Evolutionary conservation across 75 land plant species (phyloP).

Genomic region (Adiantum capillusveneris): DNA sequence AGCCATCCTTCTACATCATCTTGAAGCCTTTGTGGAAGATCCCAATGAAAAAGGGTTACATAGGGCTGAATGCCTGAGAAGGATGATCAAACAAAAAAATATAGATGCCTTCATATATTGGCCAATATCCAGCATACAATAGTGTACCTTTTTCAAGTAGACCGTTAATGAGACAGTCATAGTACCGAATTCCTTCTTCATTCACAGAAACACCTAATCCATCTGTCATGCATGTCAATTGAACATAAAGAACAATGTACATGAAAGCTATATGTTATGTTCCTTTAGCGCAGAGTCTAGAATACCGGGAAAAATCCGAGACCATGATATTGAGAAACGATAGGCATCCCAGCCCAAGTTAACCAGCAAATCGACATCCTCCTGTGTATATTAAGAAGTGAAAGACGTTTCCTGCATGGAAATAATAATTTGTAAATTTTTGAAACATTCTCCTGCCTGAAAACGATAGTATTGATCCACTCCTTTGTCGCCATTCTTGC

Average conservation of each 20-base stretch:
- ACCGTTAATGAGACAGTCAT: constrained; percentile 15
- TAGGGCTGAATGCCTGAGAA: constrained; percentile 26
- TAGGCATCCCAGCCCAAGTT: constrained; percentile 21
- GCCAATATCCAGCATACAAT: background rate
- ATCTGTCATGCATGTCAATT: constrained; percentile 2
- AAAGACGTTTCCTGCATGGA: too few relatives aligned
- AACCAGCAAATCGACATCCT: constrained; percentile 14
- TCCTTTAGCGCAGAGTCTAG: background rate
- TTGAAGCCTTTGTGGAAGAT: constrained; percentile 33
- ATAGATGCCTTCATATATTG: too few relatives aligned
- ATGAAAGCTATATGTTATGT: background rate
- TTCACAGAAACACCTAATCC: constrained; percentile 6
- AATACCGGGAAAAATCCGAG: constrained; percentile 20
- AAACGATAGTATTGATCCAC: constrained; percentile 20
- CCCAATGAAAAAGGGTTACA: constrained; percentile 27
- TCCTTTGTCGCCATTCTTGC: constrained; percentile 12
- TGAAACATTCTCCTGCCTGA: too few relatives aligned
- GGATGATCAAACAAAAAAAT: background rate
- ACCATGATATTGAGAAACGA: constrained; percentile 20
- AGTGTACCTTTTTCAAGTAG: constrained; percentile 11
- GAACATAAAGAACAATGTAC: background rate
- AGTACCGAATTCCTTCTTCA: constrained; percentile 14
- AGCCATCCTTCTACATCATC: constrained; percentile 23
- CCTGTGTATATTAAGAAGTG: too few relatives aligned
- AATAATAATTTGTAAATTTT: too few relatives aligned